These are phyloP conservation scores for Podospora bellae-mahoneyi DNA, from an alignment of 495 filamentous ascomycete species.

Conservation along the genomic window DNA sequence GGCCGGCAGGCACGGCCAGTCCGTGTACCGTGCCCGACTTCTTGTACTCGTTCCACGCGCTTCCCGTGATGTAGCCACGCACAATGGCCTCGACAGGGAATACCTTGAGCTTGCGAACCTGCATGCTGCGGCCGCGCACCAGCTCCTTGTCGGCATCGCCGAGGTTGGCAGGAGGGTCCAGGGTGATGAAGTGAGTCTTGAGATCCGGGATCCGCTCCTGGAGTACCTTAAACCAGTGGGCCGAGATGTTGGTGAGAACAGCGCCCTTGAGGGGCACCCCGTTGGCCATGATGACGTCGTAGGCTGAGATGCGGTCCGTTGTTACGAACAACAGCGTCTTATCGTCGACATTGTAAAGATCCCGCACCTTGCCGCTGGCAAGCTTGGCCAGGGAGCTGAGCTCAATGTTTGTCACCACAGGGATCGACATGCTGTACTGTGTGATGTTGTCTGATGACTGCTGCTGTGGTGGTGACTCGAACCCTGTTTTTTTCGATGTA, in stretches of 20 bases:
- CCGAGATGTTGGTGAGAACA: slow-evolving; percentile 78
- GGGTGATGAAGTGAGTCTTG: slow-evolving; percentile 71
- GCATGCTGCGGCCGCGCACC: slow-evolving; percentile 69
- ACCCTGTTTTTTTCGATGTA: neutral
- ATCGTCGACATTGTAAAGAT: slow-evolving; percentile 72
- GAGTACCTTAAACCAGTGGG: slow-evolving; percentile 82
- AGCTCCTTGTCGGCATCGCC: slow-evolving; percentile 41
- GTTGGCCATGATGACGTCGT: slow-evolving; percentile 89
- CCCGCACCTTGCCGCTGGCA: slow-evolving; percentile 69
- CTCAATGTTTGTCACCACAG: slow-evolving; percentile 29
- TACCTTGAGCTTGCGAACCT: slow-evolving; percentile 71
- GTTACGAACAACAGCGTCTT: slow-evolving; percentile 82
- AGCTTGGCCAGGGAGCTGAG: slow-evolving; percentile 36
- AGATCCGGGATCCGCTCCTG: slow-evolving; percentile 60
- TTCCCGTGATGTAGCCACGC: slow-evolving; percentile 90
- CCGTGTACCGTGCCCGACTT: slow-evolving; percentile 77
- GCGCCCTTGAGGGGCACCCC: slow-evolving; percentile 81
- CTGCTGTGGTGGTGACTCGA: neutral
- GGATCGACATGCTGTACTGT: slow-evolving; percentile 11
- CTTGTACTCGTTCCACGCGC: slow-evolving; percentile 76
- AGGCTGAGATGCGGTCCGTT: slow-evolving; percentile 84
- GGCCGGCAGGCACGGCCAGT: slow-evolving; percentile 60
- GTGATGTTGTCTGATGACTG: neutral
- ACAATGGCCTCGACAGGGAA: slow-evolving; percentile 87
- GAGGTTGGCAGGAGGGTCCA: slow-evolving; percentile 57